A percentile compares a stretch with the other conserved stretches of the same genome.
Evolutionary conservation across 768 basidiomycete genomes (phyloP).

Genomic region (Tylopilus sp.): DNA sequence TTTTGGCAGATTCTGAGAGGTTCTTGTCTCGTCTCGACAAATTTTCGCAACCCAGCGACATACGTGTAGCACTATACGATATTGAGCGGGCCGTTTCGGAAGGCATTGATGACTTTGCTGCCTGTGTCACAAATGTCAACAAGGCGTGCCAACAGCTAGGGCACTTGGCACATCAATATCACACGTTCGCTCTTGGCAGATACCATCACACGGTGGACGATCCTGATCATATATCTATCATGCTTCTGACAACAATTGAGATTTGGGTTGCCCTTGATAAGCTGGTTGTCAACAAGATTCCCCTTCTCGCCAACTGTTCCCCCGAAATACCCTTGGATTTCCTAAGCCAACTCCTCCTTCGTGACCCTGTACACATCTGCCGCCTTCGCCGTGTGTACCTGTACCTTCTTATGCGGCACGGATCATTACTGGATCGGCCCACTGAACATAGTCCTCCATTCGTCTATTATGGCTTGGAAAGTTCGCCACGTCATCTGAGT

Average conservation of each 20-base stretch:
- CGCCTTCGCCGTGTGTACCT: neutral
- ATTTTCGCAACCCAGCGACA: neutral
- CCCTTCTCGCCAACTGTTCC: neutral
- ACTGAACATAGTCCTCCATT: neutral
- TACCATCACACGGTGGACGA: neutral
- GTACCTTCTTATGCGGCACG: neutral
- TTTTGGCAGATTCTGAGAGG: neutral
- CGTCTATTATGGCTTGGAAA: no score
- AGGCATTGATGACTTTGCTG: neutral
- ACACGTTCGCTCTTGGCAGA: neutral
- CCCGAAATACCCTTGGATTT: neutral
- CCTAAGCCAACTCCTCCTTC: neutral
- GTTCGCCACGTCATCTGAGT: no score
- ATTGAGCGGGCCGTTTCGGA: neutral
- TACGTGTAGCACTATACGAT: neutral
- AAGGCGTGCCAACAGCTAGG: neutral
- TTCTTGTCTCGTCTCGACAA: neutral
- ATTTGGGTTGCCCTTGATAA: neutral
- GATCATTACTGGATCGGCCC: no score
- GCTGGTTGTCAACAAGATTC: neutral
- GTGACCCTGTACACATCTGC: no score
- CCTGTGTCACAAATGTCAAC: neutral
- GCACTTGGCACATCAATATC: neutral
- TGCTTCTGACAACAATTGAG: neutral
- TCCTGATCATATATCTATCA: neutral